These are phyloP conservation scores for Schrenkiella parvula DNA, from an alignment of 345 rosid species.

Conservation along the genomic window DNA sequence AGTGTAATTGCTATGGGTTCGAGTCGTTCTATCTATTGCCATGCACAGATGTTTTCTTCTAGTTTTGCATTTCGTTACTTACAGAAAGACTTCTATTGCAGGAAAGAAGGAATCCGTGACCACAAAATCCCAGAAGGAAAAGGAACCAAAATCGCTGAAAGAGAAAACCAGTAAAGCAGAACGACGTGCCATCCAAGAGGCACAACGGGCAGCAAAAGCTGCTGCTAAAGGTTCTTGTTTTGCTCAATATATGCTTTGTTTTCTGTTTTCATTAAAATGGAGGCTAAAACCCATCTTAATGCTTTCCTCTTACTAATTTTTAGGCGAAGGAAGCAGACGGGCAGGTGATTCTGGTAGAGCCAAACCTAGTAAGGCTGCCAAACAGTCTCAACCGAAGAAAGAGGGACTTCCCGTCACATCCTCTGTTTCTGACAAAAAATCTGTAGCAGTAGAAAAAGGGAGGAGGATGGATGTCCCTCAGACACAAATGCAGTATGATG, in stretches of 20 bases:
- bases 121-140: conserved; percentile 36
- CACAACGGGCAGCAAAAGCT: conserved; percentile 66
- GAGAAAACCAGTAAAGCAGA: conserved; percentile 67
- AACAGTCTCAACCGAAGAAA: conserved; percentile 51
- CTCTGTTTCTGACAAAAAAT: conserved; percentile 46
- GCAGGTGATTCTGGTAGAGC: conserved; percentile 34
- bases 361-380: conserved; percentile 39
- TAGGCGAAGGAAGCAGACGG: conserved; percentile 45
- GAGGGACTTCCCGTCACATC: conserved; percentile 39
- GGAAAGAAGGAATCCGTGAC: conserved; percentile 35
- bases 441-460: conserved; percentile 49
- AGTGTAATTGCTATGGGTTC: background rate
- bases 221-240: conserved; percentile 32
- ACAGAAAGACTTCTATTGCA: conserved; percentile 29
- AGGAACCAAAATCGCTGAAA: conserved; percentile 41
- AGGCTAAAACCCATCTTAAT: background rate
- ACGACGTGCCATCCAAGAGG: conserved; percentile 65
- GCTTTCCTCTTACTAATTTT: conserved; percentile 14
- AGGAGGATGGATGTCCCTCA: conserved; percentile 65
- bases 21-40: background rate
- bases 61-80: conserved; percentile 13
- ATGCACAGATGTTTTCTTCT: background rate
- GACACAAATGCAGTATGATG: conserved; percentile 80
- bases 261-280: background rate
- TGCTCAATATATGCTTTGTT: background rate